Evolutionary conservation across 148 eudicot species (phyloP).

Genomic region (Rheum nobile): DNA sequence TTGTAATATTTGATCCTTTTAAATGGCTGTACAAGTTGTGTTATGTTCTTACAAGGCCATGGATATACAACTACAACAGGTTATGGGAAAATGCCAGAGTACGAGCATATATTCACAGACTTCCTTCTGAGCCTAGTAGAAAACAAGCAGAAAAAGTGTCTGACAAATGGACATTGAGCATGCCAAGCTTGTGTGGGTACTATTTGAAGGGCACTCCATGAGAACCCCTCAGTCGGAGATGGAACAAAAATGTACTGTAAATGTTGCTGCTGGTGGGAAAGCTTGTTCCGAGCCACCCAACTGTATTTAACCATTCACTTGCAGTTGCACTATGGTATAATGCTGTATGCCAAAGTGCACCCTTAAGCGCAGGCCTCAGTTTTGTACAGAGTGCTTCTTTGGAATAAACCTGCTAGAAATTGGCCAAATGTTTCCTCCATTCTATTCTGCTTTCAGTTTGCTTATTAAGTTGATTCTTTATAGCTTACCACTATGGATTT

Average conservation of each 20-base stretch:
- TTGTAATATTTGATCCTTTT: neutral
- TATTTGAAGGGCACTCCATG: neutral
- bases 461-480: neutral
- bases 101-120: constrained; percentile 86
- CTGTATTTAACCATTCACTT: neutral
- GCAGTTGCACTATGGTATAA: neutral
- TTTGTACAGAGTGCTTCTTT: neutral
- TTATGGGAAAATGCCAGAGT: constrained; percentile 90
- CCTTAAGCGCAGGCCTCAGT: too few relatives aligned
- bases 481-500: too few relatives aligned
- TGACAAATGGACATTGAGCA: neutral
- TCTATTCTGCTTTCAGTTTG: neutral
- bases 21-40: neutral
- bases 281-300: neutral
- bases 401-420: neutral
- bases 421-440: neutral
- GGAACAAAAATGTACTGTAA: neutral
- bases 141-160: constrained; percentile 28
- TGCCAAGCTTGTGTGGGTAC: neutral
- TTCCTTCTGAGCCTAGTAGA: constrained; percentile 43
- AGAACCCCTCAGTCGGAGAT: neutral
- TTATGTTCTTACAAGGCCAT: neutral
- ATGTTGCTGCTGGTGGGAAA: too few relatives aligned
- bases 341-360: neutral
- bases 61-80: constrained; percentile 42